Evolutionary conservation across 2,329 filamentous ascomycete species (phyloP).

Genomic region (Thermoascus crustaceus): DNA sequence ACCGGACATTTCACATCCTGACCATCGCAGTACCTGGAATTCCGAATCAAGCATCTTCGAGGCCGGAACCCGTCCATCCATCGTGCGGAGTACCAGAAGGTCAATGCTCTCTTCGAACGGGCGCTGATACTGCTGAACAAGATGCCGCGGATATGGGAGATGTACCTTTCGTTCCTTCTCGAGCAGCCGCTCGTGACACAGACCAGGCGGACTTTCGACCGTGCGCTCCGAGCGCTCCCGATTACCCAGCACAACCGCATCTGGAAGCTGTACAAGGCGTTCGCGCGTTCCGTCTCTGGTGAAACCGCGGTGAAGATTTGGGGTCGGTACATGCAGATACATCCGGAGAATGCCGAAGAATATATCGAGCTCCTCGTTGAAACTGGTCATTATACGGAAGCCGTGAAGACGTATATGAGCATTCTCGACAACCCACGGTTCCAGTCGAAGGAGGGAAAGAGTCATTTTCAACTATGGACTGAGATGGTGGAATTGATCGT

Average conservation of each 20-base stretch:
- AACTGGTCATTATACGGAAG: slow-evolving; percentile 79
- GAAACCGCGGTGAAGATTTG: slow-evolving; percentile 88
- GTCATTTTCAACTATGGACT: slow-evolving; percentile 92
- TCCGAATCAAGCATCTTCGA: slow-evolving; percentile 71
- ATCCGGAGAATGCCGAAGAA: slow-evolving; percentile 90
- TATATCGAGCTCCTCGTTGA: slow-evolving; percentile 84
- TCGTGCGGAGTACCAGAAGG: slow-evolving; percentile 76
- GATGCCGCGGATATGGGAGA: slow-evolving; percentile 97
- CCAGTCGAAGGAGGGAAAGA: slow-evolving; percentile 85
- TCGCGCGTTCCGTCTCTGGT: slow-evolving; percentile 83
- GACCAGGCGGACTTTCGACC: slow-evolving; percentile 82
- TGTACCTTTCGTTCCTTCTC: slow-evolving; percentile 86
- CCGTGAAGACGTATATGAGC: slow-evolving; percentile 82
- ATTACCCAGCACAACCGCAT: slow-evolving; percentile 93
- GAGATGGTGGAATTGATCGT: slow-evolving; percentile 96
- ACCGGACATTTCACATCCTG: slow-evolving; percentile 7
- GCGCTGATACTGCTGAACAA: slow-evolving; percentile 92
- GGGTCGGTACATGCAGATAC: slow-evolving; percentile 93
- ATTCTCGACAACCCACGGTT: slow-evolving; percentile 87
- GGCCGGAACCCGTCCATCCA: slow-evolving; percentile 76
- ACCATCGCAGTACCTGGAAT: slow-evolving; percentile 63
- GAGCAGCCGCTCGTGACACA: slow-evolving; percentile 85
- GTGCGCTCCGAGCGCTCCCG: slow-evolving; percentile 80
- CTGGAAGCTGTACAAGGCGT: slow-evolving; percentile 84
- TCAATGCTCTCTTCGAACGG: slow-evolving; percentile 89